These are phyloP conservation scores for Euphorbia pulcherrima DNA, from an alignment of 345 rosid species.

Conservation along the genomic window DNA sequence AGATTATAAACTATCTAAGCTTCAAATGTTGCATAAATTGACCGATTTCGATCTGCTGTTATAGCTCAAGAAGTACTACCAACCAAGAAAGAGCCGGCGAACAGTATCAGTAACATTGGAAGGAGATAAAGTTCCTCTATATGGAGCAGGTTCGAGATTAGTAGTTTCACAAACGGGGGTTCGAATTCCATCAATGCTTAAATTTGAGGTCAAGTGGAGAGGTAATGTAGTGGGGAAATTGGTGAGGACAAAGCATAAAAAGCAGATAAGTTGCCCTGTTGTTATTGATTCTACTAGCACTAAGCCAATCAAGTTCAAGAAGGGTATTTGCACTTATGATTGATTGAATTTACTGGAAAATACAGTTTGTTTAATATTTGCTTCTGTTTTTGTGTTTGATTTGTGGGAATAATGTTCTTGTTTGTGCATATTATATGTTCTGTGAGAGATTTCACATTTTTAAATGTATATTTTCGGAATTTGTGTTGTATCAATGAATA, in stretches of 20 bases:
- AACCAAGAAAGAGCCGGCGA: constrained; percentile 58
- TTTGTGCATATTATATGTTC: not conserved
- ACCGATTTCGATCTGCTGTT: too few species aligned
- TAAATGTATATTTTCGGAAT: not conserved
- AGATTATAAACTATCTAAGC: too few species aligned
- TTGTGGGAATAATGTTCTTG: not conserved
- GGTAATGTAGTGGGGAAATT: constrained; percentile 80
- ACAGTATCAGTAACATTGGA: constrained; percentile 51
- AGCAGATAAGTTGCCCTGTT: constrained; percentile 52
- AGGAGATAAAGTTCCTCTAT: constrained; percentile 64
- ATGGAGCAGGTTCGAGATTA: constrained; percentile 70
- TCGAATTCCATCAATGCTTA: constrained; percentile 44
- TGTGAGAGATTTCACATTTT: not conserved
- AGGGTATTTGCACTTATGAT: constrained; percentile 23
- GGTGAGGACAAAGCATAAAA: constrained; percentile 59
- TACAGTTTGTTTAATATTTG: not conserved
- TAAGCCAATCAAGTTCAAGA: constrained; percentile 56
- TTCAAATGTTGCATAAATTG: too few species aligned
- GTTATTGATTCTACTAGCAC: constrained; percentile 46
- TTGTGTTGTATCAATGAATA: not conserved
- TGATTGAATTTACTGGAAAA: not conserved
- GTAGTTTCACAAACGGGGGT: constrained; percentile 40
- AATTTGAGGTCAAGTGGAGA: constrained; percentile 51
- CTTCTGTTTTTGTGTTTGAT: not conserved
- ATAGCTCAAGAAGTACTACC: constrained; percentile 75